Base-by-base conservation (phyloP, 2,329 filamentous ascomycete species). In the Aspergillus novoparasiticus region DNA sequence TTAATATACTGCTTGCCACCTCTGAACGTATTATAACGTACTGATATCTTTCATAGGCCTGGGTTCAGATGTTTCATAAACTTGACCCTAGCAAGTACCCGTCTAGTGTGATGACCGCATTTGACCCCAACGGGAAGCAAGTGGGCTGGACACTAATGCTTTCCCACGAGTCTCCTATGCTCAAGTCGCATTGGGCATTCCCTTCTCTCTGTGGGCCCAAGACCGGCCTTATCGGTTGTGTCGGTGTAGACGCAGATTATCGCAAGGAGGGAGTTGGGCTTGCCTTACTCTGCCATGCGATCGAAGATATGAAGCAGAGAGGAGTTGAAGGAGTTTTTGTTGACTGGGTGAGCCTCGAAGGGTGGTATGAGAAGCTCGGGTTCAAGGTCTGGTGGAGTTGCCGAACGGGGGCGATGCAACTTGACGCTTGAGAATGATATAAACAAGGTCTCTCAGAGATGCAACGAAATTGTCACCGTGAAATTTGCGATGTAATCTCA, bases 101-200 rank as follows among this genome's bases (percentile, higher is more conserved):
- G 8, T 72, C 75, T 14, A 76, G 79, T 63, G 75, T 80, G 30
- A 81, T 82, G 79, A 72, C 76, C 2, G 80, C 79, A 1, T 79
- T 80, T 46, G 75, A 80, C 48, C 61, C 72, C 1, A 43, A 72
- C 1, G 77, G 76, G 3, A 71, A 72, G 4, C 80, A 82, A 64
- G 71, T 81, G 10, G 81, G 77, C 19, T 83, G 80, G 81, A 80
- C 80, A 2, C 64, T 83, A 12, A 83, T 82, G 80, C 74, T 80
- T 19, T 69, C 73, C 12, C 72, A 75, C 1, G 69, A 72, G 3
- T 72, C 74, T 3, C 59, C 71, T 1, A 57, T 79, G 11, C 65
- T 76, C 4, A 65, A 77, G 34, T 9, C 63, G 11, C 66, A 72
- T 41, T 82, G 81, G 72, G 79, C 79, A 2, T 79, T 82, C 58